Evolutionary conservation across 2,329 filamentous ascomycete genomes (phyloP).

Genomic region (Fusarium paranaense): DNA sequence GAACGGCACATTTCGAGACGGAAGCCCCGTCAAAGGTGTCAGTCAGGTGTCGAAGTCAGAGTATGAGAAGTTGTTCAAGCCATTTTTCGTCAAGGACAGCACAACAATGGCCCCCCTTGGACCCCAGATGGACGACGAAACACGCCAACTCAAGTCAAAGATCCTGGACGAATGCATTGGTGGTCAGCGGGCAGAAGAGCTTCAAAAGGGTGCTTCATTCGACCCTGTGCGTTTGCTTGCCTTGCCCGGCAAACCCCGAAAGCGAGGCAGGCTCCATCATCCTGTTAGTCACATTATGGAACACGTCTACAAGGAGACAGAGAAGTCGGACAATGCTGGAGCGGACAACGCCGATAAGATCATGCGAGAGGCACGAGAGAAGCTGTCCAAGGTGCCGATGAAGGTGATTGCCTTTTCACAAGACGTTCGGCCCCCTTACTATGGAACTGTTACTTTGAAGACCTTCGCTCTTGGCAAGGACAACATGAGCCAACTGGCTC

Average conservation of each 20-base stretch:
- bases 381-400: slow-evolving; percentile 67
- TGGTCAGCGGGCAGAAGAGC: slow-evolving; percentile 57
- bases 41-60: slow-evolving; percentile 54
- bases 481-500: slow-evolving; percentile 63
- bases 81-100: slow-evolving; percentile 82
- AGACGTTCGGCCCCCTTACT: slow-evolving; percentile 77
- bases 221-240: slow-evolving; percentile 60
- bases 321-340: slow-evolving; percentile 50
- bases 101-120: slow-evolving; percentile 75
- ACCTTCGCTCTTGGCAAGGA: slow-evolving; percentile 58
- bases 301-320: slow-evolving; percentile 61
- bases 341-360: slow-evolving; percentile 52
- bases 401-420: slow-evolving; percentile 73
- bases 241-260: slow-evolving; percentile 51
- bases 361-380: slow-evolving; percentile 49
- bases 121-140: slow-evolving; percentile 69
- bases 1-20: slow-evolving; percentile 46
- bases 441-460: slow-evolving; percentile 76
- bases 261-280: slow-evolving; percentile 61
- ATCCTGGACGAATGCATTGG: slow-evolving; percentile 65
- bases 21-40: slow-evolving; percentile 25
- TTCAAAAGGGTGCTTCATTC: slow-evolving; percentile 53
- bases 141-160: slow-evolving; percentile 61
- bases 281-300: slow-evolving; percentile 73
- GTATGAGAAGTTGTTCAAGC: slow-evolving; percentile 79